Evolutionary conservation across 2,329 filamentous ascomycete genomes (phyloP).

Genomic region (Nothophaeocryptopus gaeumannii): DNA sequence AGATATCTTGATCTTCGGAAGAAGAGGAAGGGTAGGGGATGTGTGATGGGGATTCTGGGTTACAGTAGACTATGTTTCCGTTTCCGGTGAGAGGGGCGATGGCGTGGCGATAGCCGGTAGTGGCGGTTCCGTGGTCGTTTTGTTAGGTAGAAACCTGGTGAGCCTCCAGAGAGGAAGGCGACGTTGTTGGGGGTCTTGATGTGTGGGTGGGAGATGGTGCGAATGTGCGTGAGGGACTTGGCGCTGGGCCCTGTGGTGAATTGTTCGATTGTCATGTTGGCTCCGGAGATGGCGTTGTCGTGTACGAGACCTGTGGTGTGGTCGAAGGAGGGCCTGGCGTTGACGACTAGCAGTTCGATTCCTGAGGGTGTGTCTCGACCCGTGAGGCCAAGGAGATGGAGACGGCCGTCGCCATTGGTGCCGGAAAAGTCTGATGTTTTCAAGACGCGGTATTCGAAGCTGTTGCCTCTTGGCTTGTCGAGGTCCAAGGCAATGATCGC

Average conservation of each 20-base stretch:
- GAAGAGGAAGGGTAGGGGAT: background rate
- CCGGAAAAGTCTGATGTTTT: constrained; percentile 15
- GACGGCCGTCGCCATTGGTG: constrained; percentile 15
- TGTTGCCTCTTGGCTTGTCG: constrained; percentile 19
- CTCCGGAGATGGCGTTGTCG: constrained; percentile 9
- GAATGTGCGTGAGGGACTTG: constrained; percentile 9
- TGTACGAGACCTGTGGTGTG: constrained; percentile 10
- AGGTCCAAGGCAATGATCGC: constrained; percentile 24
- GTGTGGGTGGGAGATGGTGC: constrained; percentile 15
- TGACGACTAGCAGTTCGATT: constrained; percentile 20
- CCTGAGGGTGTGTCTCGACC: constrained; percentile 4
- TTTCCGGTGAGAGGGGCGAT: constrained; percentile 18
- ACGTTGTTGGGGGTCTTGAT: constrained; percentile 25
- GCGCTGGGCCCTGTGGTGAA: constrained; percentile 9
- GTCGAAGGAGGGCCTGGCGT: constrained; percentile 19
- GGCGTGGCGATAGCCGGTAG: constrained; percentile 12
- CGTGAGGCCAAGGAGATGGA: constrained; percentile 22
- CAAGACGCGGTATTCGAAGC: constrained; percentile 20
- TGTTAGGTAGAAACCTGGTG: constrained; percentile 21
- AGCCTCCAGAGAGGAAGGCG: constrained; percentile 9
- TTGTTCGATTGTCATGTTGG: constrained; percentile 23
- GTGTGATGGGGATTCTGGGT: background rate
- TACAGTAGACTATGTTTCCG: constrained; percentile 23
- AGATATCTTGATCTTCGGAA: background rate
- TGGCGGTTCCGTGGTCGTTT: constrained; percentile 27